Base-by-base conservation (phyloP, 2,329 filamentous ascomycete species). In the Alternaria sp. region DNA sequence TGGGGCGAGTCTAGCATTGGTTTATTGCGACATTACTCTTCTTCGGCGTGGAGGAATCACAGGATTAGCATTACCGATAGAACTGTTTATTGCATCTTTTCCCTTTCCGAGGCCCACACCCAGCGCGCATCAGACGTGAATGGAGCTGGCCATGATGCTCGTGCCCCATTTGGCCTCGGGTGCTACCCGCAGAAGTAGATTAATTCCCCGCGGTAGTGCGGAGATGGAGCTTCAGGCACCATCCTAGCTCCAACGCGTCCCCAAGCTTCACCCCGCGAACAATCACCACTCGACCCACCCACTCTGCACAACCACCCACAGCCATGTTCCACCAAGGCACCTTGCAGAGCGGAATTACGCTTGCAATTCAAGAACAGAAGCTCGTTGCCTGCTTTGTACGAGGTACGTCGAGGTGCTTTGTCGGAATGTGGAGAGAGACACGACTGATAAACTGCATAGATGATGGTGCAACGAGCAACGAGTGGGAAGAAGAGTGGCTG, bases 321-420 rank as follows among this genome's bases (percentile, higher is more conserved):
- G 63, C 49, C 43, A 94, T 97, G 90, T 97, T 97, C 80, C 94
- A 93, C 77, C 74, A 89, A 62, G 94, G 93, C 18, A 89, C 88
- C 62, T 80, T 97, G 20, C 91, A 96, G 71, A 90, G 90, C 71
- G 94, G 92, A 60, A 96, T 97, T 69, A 85, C 86, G 32, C 83
- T 87, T 20, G 93, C 94, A 12, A 85, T 97, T 7, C 86, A 87
- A 62, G 84, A 94, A 76, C 83, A 87, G 60, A 96, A 94, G 79
- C 85, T 91, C 18, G 91, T 97, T 0, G 86, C 92, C 30, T 97
- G 93, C 80, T 96, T 97, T 78, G 90, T 97, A 32, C 87, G 89
- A 73, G 90, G 92, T 93, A 78, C 67, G 60, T 30, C 25, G 22
- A n/a, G 61, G 27, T 16, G 28, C 48, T 51, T 14, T 10, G 25